Base-by-base conservation (phyloP, 2,329 filamentous ascomycete genomes). In the Pseudogymnoascus sp. region DNA sequence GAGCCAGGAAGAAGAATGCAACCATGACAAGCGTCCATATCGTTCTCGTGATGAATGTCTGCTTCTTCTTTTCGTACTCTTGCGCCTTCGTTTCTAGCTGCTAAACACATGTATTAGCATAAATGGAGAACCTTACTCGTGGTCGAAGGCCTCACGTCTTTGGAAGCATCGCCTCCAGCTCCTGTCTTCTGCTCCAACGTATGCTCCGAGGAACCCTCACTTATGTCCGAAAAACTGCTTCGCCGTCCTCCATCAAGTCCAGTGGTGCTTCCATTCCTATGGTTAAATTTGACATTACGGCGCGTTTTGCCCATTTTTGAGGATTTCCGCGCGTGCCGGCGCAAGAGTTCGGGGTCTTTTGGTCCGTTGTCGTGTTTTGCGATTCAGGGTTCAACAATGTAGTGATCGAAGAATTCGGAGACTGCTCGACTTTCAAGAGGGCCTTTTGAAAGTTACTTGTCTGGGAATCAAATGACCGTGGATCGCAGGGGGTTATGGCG, bases 21-120 rank as follows among this genome's bases (percentile, higher is more conserved):
- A 99, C 96, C 94, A 99, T 99, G 77, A 96, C 88, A 67, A 99
- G 88, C 3, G 91, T 97, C 94, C 94, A 99, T 81, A 97, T 91
- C 62, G 93, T 93, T 71, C 94, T 88, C 39, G 92, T 96, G 72
- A 97, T 90, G 80, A 99, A 97, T 75, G 94, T 96, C 75, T 92
- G 89, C 80, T 96, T 97, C 78, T 99, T 99, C 85, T 97, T 97
- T 74, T 97, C 92, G 75, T 95, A 97, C 66, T 97, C 94, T 69
- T 85, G 83, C 64, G 78, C 74, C 62, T 73, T 72, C 19, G 65
- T 61, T 28, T 68, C 52, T 62, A 68, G 58, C 1, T 49, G 22
- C 67, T 71, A 30, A n/a, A 23, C 14, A 61, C n/a, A 64, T 11
- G 16, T n/a, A 60, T 72, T 63, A 72, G 69, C 64, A 61, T 45